These are phyloP conservation scores for Candida sonorensis DNA, from an alignment of 805 yeast genomes.

Conservation along the genomic window DNA sequence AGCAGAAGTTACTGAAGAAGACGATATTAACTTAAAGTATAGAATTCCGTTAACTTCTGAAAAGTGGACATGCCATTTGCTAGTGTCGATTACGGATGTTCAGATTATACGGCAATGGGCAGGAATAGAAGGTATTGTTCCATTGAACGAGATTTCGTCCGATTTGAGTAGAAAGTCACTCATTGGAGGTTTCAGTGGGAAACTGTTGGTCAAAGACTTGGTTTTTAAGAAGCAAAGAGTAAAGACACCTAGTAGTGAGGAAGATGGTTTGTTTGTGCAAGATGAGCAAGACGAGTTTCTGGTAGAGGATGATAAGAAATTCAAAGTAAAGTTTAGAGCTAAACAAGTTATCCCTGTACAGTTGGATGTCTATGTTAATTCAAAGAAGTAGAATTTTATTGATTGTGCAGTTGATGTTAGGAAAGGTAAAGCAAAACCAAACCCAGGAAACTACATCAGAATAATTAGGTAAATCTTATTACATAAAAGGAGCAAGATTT, in stretches of 20 bases:
- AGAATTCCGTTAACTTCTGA: too few species aligned
- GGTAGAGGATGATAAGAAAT: slow-evolving; percentile 8
- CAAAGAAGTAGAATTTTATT: slow-evolving; percentile 9
- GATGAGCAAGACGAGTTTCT: slow-evolving; percentile 1
- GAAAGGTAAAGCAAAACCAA: too few species aligned
- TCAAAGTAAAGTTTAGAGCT: slow-evolving; percentile 14
- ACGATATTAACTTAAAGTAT: slow-evolving; percentile 2
- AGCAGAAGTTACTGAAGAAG: background rate
- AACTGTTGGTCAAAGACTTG: slow-evolving; percentile 13
- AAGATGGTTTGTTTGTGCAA: background rate
- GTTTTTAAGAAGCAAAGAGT: slow-evolving; percentile 1
- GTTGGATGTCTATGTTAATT: slow-evolving; percentile 19
- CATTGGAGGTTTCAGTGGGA: slow-evolving; percentile 2
- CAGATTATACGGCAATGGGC: slow-evolving; percentile 5
- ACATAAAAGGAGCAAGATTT: too few species aligned
- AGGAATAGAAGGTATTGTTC: background rate
- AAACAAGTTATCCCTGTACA: slow-evolving; percentile 14
- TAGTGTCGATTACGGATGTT: slow-evolving; percentile 19
- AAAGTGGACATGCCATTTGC: slow-evolving; percentile 15
- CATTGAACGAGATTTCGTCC: too few species aligned
- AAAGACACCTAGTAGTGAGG: background rate
- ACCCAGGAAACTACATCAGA: too few species aligned
- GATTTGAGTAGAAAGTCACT: background rate
- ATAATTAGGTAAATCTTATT: too few species aligned
- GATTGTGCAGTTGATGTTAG: too few species aligned